Evolutionary conservation across 2,329 filamentous ascomycete genomes (phyloP), one percentile per base, ranked within the genome.

Genomic region (Colletotrichum costaricense): DNA sequence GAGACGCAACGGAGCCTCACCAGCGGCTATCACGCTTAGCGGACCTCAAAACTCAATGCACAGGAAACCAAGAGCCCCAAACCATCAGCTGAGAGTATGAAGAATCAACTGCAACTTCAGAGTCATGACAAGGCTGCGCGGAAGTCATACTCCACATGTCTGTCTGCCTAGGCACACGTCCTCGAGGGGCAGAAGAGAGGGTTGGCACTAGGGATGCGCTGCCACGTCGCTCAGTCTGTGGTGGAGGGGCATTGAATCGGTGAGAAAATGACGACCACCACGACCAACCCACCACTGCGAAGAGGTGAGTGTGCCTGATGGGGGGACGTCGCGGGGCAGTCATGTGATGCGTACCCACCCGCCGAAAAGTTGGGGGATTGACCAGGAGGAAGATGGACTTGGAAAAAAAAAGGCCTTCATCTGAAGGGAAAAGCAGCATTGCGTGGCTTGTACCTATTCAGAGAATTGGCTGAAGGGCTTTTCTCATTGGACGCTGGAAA

Each of bases 201-300:
- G 54, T 16, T 22, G 38, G 58, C 67, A 73, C 70, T 70, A 73
- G 49, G 56, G 60, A 62, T 62, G 67, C 70, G 70, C 38, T 70
- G 70, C 70, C 70, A 73, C 70, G 70, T 73, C 70, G 70, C 67
- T 70, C 66, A 70, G 24, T 60, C 24, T 66, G 54, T 60, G 42
- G 30, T 56, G 52, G 46, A 54, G 65, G 69, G 69, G 57, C 64
- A 22, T 24, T 49, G 19, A 49, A 28, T 38, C n/a, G 57, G 35
- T 52, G 30, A 68, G 64, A 3, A 5, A 3, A 11, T 38, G 26
- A n/a, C 8, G 19, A 3, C 60, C 9, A 28, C 28, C 56, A 19
- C 55, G 55, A 57, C 28, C 38, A 49, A 55, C n/a, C 58, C 52
- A 63, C 35, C 24, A 4, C 30, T 9, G 66, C 42, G 24, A 30